Evolutionary conservation across 805 yeast genomes (phyloP).

Genomic region (Lipomyces yamanashiensis): DNA sequence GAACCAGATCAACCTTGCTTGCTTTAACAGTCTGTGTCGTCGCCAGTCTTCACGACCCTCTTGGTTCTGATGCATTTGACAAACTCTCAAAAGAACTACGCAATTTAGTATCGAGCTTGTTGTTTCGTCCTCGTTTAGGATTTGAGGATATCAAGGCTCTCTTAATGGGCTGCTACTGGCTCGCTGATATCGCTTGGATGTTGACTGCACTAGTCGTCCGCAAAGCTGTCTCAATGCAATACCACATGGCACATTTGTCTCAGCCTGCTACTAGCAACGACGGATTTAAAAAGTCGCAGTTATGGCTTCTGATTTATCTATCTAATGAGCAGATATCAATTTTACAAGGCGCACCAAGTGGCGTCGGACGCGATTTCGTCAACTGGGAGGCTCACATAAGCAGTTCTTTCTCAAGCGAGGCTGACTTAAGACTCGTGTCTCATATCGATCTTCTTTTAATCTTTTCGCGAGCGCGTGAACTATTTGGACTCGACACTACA

Average conservation of each 20-base stretch:
- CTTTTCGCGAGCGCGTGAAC: slow-evolving; percentile 24
- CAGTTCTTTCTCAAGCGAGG: slow-evolving; percentile 21
- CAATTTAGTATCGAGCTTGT: slow-evolving; percentile 14
- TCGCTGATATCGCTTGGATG: slow-evolving; percentile 32
- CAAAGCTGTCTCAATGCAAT: slow-evolving; percentile 31
- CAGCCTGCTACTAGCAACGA: slow-evolving; percentile 23
- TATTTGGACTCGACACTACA: slow-evolving; percentile 25
- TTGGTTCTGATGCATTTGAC: slow-evolving; percentile 28
- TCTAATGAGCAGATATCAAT: slow-evolving; percentile 29
- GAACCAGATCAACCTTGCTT: slow-evolving; percentile 21
- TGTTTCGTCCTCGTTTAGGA: slow-evolving; percentile 30
- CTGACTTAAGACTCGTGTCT: slow-evolving; percentile 19
- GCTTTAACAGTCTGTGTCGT: slow-evolving; percentile 27
- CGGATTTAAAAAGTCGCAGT: slow-evolving; percentile 17
- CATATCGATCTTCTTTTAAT: slow-evolving; percentile 29
- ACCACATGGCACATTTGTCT: slow-evolving; percentile 23
- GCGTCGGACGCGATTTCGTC: slow-evolving; percentile 22
- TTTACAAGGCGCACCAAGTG: slow-evolving; percentile 29
- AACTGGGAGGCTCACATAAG: slow-evolving; percentile 29
- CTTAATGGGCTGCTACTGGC: slow-evolving; percentile 31
- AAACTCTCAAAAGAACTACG: slow-evolving; percentile 22
- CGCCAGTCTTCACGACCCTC: slow-evolving; percentile 30
- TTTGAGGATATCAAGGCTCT: slow-evolving; percentile 26
- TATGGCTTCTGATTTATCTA: slow-evolving; percentile 27
- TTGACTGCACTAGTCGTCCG: slow-evolving; percentile 20